These are phyloP conservation scores for Solanum chacoense DNA, from an alignment of 305 asterid genomes.

Conservation along the genomic window DNA sequence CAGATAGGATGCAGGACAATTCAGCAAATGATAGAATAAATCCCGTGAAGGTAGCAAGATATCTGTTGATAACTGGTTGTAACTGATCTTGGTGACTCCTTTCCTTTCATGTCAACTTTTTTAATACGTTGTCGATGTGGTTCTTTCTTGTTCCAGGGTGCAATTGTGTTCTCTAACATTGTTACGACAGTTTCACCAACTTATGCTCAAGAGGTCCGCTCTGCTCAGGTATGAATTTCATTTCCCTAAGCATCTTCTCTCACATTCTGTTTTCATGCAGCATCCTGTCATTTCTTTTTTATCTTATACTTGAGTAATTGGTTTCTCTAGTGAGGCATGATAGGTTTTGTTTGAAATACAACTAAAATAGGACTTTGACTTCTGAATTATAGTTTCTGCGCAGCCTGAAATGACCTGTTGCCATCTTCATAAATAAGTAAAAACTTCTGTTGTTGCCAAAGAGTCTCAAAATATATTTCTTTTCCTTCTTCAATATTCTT, in stretches of 20 bases:
- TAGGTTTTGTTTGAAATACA: neutral
- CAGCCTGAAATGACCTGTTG: neutral
- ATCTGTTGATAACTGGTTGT: neutral
- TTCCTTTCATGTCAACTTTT: conserved; percentile 5
- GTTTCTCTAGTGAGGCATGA: neutral
- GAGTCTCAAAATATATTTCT: neutral
- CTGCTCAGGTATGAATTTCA: conserved; percentile 53
- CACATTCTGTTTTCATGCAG: neutral
- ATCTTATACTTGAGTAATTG: neutral
- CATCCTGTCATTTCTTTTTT: neutral
- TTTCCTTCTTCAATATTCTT: neutral
- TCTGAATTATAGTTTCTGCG: neutral
- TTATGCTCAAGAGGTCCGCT: conserved; percentile 88
- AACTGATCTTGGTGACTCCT: conserved; percentile 3
- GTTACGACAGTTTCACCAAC: conserved; percentile 98
- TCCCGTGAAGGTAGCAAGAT: conserved; percentile 63
- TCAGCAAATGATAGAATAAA: conserved; percentile 66
- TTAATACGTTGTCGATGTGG: neutral
- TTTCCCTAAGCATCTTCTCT: neutral
- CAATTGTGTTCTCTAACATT: conserved; percentile 90
- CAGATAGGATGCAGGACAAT: conserved; percentile 98
- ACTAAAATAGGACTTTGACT: neutral
- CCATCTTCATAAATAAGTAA: neutral
- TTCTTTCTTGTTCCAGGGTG: conserved; percentile 60
- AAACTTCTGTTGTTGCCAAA: neutral